These are phyloP conservation scores for Obba rivulosa DNA, from an alignment of 768 basidiomycete genomes.

Conservation along the genomic window DNA sequence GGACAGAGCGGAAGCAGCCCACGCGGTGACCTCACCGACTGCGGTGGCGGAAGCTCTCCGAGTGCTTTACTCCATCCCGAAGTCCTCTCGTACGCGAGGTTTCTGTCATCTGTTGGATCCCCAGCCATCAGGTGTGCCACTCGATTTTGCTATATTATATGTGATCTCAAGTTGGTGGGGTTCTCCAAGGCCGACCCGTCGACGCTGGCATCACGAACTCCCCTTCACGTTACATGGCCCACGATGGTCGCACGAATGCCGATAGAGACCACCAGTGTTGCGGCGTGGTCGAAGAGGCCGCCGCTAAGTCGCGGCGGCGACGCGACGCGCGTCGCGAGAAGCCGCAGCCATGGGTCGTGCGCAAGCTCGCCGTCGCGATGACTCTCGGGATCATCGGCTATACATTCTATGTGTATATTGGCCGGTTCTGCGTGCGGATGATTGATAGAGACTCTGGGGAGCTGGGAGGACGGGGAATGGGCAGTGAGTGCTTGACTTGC, in stretches of 20 bases:
- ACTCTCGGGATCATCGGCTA: constrained; percentile 61
- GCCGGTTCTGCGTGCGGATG: constrained; percentile 64
- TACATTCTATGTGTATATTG: constrained; percentile 74
- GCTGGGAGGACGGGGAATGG: constrained; percentile 45
- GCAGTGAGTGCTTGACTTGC: constrained; percentile 50
- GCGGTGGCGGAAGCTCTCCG: no score
- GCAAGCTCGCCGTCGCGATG: constrained; percentile 62
- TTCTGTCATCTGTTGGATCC: no score
- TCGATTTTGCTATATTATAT: no score
- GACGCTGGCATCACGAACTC: neutral
- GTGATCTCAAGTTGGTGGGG: neutral
- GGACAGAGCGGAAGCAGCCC: no score
- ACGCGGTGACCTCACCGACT: no score
- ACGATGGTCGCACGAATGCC: constrained; percentile 1
- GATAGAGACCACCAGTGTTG: constrained; percentile 30
- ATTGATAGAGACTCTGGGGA: constrained; percentile 41
- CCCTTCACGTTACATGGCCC: constrained; percentile 1
- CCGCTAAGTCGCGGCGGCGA: constrained; percentile 33
- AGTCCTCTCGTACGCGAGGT: no score
- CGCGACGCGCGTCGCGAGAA: constrained; percentile 34
- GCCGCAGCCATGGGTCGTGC: constrained; percentile 69
- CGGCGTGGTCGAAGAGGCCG: constrained; percentile 49
- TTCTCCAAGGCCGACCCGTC: neutral
- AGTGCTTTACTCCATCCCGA: neutral
- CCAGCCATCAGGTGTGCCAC: no score